Evolutionary conservation across 192 early-diverging fungal genomes (phyloP).

Genomic region (Podila epigama): DNA sequence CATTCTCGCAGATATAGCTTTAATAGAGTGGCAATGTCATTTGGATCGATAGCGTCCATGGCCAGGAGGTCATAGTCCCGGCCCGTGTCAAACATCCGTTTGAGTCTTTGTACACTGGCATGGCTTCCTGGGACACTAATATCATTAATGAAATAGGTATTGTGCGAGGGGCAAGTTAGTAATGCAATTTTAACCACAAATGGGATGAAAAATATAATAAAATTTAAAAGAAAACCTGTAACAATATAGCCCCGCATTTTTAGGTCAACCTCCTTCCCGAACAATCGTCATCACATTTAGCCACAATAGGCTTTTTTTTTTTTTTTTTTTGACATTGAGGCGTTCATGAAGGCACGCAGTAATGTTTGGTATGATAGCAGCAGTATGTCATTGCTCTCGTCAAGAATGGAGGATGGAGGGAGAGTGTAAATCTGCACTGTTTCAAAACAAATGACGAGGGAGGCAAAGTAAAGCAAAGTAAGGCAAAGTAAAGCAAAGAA

Average conservation of each 20-base stretch:
- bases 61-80: conserved; percentile 35
- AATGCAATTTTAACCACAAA: too few species aligned
- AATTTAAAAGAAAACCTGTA: background rate
- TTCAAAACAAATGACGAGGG: background rate
- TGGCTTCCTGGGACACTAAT: conserved; percentile 41
- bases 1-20: conserved; percentile 68
- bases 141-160: background rate
- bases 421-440: background rate
- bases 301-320: too few species aligned
- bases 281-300: too few species aligned
- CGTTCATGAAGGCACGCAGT: background rate
- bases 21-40: conserved; percentile 65
- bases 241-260: background rate
- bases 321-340: too few species aligned
- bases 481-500: background rate
- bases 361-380: background rate
- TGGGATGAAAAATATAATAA: too few species aligned
- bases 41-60: conserved; percentile 55
- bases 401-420: background rate
- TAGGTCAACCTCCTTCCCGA: too few species aligned
- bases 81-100: conserved; percentile 43
- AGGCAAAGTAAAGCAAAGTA: too few species aligned
- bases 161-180: too few species aligned
- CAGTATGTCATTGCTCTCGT: background rate
- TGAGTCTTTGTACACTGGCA: conserved; percentile 37